Base-by-base conservation (phyloP, 495 filamentous ascomycete genomes). In the Tuber calosporum region DNA sequence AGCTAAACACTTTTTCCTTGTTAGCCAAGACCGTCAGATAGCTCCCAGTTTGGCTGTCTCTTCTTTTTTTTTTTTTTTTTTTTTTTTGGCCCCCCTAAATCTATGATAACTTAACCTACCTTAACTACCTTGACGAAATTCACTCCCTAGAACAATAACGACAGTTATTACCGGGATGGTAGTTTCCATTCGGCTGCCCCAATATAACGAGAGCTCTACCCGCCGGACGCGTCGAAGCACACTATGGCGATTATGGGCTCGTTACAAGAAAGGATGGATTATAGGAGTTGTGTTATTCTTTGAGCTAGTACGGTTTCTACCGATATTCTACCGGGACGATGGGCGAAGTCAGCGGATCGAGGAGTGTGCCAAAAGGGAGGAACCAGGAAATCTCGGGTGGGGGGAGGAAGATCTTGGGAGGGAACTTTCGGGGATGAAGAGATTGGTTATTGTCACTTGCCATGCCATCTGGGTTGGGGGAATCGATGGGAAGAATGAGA, bases 381-480 rank as follows among this genome's bases (percentile, higher is more conserved):
- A 34, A 40, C 20, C 34, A 68, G 22, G n/a, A 72, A n/a, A 58
- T n/a, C 26, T 66, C 11, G 58, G 34, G 58, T 58, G 67, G 34
- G 38, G 38, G 36, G 73, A 39, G 30, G 26, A 69, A 6, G 72
- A 80, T 39, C 66, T 79, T 11, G 73, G 69, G 8, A 68, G 30
- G 17, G 69, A 68, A 39, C 38, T 72, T 36, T 11, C 22, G 2
- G 74, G 68, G 17, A 7, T 80, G 36, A 75, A 70, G 42, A 77
- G 72, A 77, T 85, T 94, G 0, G 87, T 95, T 5, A 82, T 94
- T 66, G 90, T 94, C 68, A 93, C 91, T 82, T 92, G 92, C 77
- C 92, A 96, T 81, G 91, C 88, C 0, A 92, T 95, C 42, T 95
- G 91, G 85, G 82, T 86, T 26, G 89, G 89, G 66, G 91, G 90